These are phyloP conservation scores for Xylariaceae sp. DNA, from an alignment of 2,329 filamentous ascomycete species.

Conservation along the genomic window DNA sequence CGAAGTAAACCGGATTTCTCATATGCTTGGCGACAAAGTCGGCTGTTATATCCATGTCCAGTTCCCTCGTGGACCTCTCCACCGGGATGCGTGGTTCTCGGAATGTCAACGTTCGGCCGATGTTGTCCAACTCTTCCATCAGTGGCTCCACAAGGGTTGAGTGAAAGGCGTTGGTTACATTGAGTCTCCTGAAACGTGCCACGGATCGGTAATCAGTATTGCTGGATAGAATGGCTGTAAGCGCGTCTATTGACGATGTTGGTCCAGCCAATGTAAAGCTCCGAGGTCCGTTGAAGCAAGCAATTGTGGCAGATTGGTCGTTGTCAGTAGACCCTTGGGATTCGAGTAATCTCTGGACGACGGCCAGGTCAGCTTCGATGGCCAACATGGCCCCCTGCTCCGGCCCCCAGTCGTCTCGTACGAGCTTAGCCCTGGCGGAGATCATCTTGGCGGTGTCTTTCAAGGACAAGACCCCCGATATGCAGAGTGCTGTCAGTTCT, in stretches of 20 bases:
- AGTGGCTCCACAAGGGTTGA: constrained; percentile 31
- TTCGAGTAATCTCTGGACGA: constrained; percentile 16
- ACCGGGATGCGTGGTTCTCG: background rate
- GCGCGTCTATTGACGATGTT: constrained; percentile 20
- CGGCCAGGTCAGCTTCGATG: constrained; percentile 22
- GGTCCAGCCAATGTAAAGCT: constrained; percentile 35
- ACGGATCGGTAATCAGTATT: background rate
- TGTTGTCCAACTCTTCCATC: background rate
- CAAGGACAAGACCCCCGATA: constrained; percentile 25
- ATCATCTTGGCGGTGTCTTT: constrained; percentile 25
- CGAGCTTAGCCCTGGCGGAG: constrained; percentile 20
- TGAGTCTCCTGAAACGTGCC: constrained; percentile 26
- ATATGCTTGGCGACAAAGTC: background rate
- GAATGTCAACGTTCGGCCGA: background rate
- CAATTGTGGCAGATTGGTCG: constrained; percentile 24
- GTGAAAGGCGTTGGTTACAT: constrained; percentile 40
- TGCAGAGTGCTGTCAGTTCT: constrained; percentile 31
- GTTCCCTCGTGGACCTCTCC: background rate
- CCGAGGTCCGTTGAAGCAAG: constrained; percentile 37
- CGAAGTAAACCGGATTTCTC: constrained; percentile 17
- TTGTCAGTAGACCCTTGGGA: background rate
- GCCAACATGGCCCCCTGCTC: constrained; percentile 33
- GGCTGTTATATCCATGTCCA: background rate
- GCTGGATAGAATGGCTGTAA: too few relatives aligned
- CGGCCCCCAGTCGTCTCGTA: constrained; percentile 25